Percentiles rank a stretch among this genome's conserved stretches.
These are phyloP conservation scores for Loxodes magnus DNA, from an alignment of 73 alveolate species.

Conservation along the genomic window DNA sequence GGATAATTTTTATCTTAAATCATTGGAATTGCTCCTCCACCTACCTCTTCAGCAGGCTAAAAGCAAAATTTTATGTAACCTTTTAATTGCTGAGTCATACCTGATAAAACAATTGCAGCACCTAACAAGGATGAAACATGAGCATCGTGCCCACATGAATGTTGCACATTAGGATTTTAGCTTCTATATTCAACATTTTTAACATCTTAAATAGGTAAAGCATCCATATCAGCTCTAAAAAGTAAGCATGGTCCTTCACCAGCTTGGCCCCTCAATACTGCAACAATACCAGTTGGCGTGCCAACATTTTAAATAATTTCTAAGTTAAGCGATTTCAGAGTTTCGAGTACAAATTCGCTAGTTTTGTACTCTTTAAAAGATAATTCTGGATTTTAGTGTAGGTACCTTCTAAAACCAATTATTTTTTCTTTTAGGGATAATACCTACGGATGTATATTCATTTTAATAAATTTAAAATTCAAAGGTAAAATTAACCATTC, in stretches of 20 bases:
- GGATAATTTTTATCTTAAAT: slow-evolving; percentile 13
- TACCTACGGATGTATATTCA: no score
- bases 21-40: slow-evolving; percentile 19
- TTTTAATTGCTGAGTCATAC: slow-evolving; percentile 8
- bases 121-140: slow-evolving; percentile 28
- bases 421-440: no score
- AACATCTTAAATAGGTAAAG: slow-evolving; percentile 10
- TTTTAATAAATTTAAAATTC: no score
- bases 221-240: slow-evolving; percentile 35
- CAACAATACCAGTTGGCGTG: slow-evolving; percentile 21
- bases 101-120: slow-evolving; percentile 13
- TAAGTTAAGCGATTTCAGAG: no score
- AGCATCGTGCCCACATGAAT: slow-evolving; percentile 43
- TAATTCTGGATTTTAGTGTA: no score
- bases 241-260: slow-evolving; percentile 33
- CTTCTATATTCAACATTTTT: slow-evolving; percentile 9
- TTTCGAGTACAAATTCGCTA: no score
- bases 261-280: slow-evolving; percentile 14
- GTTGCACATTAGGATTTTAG: slow-evolving; percentile 11
- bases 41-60: slow-evolving; percentile 32
- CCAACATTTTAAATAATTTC: no score
- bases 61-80: slow-evolving; percentile 16
- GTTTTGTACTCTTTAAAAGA: no score
- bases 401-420: no score
- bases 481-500: no score